Conservation (phyloP, 2,329 filamentous ascomycete genomes). For the Epichloe sibirici region DNA sequence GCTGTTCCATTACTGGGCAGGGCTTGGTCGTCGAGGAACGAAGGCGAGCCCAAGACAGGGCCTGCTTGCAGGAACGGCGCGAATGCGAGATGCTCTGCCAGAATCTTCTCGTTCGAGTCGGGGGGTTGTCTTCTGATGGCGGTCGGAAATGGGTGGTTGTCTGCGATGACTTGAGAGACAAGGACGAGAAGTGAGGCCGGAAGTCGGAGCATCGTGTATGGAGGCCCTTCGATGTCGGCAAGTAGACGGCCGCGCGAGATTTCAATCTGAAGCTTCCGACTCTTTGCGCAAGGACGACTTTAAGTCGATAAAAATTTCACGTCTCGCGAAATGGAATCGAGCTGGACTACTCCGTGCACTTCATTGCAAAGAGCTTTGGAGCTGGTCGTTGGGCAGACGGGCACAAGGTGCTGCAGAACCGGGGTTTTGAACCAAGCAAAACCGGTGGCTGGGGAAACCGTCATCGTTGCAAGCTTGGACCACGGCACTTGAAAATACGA, state of each 20-base stretch:
- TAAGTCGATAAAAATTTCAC: background rate
- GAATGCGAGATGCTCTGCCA: constrained; percentile 52
- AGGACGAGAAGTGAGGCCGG: constrained; percentile 4
- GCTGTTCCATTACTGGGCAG: constrained; percentile 10
- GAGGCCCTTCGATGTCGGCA: constrained; percentile 1
- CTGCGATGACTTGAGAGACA: constrained; percentile 23
- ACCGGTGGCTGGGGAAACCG: background rate
- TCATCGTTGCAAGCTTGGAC: background rate
- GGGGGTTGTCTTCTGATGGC: constrained; percentile 61
- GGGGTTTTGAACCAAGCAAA: background rate
- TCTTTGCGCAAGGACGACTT: background rate
- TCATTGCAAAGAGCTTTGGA: background rate
- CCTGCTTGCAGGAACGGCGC: constrained; percentile 10
- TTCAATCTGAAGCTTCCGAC: background rate
- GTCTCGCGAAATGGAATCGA: too few relatives aligned
- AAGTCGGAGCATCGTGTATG: background rate
- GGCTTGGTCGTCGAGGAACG: constrained; percentile 13
- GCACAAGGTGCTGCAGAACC: background rate
- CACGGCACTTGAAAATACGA: background rate
- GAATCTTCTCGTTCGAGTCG: constrained; percentile 63
- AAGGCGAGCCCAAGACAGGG: constrained; percentile 16
- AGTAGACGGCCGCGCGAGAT: background rate
- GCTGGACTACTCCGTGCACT: background rate
- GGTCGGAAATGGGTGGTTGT: constrained; percentile 33
- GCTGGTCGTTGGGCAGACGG: background rate